Evolutionary conservation across 257 asterid species (phyloP).

Genomic region (Coffea canephora): DNA sequence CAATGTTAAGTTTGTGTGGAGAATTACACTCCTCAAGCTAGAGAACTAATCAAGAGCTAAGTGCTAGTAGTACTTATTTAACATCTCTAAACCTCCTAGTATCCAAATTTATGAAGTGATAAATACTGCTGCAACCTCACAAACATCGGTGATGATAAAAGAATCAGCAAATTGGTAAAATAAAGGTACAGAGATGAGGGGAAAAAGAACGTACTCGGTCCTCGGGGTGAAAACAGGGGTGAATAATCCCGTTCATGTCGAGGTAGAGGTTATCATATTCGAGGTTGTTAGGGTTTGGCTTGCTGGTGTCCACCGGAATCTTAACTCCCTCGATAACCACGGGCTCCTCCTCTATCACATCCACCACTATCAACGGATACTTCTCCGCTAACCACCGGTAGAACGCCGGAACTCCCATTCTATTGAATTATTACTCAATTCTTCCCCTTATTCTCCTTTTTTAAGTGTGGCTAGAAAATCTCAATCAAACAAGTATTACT

Average conservation of each 20-base stretch:
- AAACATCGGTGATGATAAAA: not conserved
- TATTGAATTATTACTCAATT: constrained; percentile 2
- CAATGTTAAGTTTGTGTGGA: not conserved
- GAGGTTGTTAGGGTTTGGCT: constrained; percentile 76
- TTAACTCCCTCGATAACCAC: constrained; percentile 65
- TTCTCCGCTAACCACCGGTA: constrained; percentile 99
- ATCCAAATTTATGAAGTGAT: not conserved
- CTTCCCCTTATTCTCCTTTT: not conserved
- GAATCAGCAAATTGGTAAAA: not conserved
- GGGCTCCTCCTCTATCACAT: constrained; percentile 83
- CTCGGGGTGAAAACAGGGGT: constrained; percentile 96
- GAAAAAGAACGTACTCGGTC: constrained; percentile 63
- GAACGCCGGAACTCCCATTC: constrained; percentile 98
- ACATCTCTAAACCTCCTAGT: no score
- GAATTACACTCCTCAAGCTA: not conserved
- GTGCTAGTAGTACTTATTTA: not conserved
- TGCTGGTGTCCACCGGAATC: constrained; percentile 90
- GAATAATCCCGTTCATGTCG: constrained; percentile 93
- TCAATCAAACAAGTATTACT: not conserved
- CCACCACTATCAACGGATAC: constrained; percentile 84
- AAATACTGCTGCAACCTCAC: not conserved
- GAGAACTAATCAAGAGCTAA: not conserved
- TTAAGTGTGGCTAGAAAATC: not conserved
- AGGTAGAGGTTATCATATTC: constrained; percentile 87
- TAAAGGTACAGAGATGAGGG: not conserved